Base-by-base conservation (phyloP, 805 yeast species). In the Ogataea methylovora region DNA sequence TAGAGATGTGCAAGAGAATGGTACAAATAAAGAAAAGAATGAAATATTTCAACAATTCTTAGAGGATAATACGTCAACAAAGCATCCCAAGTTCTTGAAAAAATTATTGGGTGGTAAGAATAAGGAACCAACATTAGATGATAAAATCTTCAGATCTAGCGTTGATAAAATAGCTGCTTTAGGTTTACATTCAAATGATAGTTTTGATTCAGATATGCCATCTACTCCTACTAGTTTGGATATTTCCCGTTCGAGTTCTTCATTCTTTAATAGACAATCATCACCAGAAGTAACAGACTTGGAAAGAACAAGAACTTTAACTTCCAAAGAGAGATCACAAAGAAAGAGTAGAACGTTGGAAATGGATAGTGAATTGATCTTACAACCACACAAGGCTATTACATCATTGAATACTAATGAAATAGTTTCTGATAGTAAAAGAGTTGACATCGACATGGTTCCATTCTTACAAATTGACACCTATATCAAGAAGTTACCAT, bases 221-320 rank as follows among this genome's bases (percentile, higher is more conserved):
- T n/a, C 8, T n/a, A 11, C 8, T 24, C 26, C 26, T n/a, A 8
- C 26, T 11, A 24, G 26, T 9, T 11, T 6, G n/a, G n/a, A n/a
- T n/a, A n/a, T n/a, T n/a, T n/a, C n/a, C n/a, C n/a, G n/a, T n/a
- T n/a, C n/a, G n/a, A n/a, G n/a, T n/a, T n/a, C n/a, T n/a, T n/a
- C n/a, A n/a, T n/a, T n/a, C n/a, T n/a, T n/a, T n/a, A n/a, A n/a
- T n/a, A n/a, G n/a, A n/a, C n/a, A n/a, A n/a, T 26, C 29, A 26
- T 8, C n/a, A 5, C 29, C 29, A 4, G 24, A 29, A 20, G 19
- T 13, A 8, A 22, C 27, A 4, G 88, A 79, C 44, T 56, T 87
- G 34, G 74, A 81, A 52, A 69, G 97, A 46, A 76, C 87, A 36
- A 78, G 76, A 42, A 72, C 94, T 0, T 58, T 85, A 17, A 72